Percentiles rank a stretch among this genome's conserved stretches.
These are phyloP conservation scores for Sporopachydermia cereana DNA, from an alignment of 1,139 yeast species.

Conservation along the genomic window DNA sequence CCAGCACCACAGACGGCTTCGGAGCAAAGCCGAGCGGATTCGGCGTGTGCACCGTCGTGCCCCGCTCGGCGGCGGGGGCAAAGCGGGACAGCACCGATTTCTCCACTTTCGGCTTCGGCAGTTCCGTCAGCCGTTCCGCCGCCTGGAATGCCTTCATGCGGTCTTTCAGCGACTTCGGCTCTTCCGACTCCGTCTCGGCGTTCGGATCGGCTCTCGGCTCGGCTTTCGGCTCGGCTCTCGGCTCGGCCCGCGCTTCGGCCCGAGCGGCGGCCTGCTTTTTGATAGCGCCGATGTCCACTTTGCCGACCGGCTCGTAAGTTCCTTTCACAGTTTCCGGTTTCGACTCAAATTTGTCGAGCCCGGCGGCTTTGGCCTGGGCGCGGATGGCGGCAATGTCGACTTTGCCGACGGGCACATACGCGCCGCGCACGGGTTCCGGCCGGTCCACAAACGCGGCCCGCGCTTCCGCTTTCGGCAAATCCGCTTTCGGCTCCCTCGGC, in stretches of 20 bases:
- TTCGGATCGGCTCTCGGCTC: conserved; percentile 12
- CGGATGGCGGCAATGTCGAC: conserved; percentile 37
- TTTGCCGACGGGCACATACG: conserved; percentile 47
- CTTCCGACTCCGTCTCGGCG: conserved; percentile 21
- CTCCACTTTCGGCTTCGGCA: conserved; percentile 54
- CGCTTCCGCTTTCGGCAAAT: conserved; percentile 8
- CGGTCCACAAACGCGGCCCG: conserved; percentile 9
- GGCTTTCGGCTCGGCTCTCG: conserved; percentile 8
- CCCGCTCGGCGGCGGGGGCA: conserved; percentile 17
- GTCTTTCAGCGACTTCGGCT: conserved; percentile 33
- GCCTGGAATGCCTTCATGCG: conserved; percentile 24
- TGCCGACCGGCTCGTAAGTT: conserved; percentile 32
- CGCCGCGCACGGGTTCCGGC: conserved; percentile 30
- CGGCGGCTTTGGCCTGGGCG: conserved; percentile 25
- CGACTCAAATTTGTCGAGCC: conserved; percentile 17
- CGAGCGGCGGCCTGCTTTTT: conserved; percentile 9
- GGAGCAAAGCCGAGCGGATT: conserved; percentile 22
- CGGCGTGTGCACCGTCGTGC: conserved; percentile 32
- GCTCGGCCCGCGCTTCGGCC: conserved; percentile 11
- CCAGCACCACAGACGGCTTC: conserved; percentile 42
- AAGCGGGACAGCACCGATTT: conserved; percentile 43
- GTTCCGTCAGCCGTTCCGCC: conserved; percentile 37
- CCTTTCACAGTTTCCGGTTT: conserved; percentile 25
- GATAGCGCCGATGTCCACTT: conserved; percentile 22
- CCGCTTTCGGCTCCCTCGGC: conserved; percentile 1